Evolutionary conservation across 2,329 filamentous ascomycete species (phyloP).

Genomic region (Metarhizium brunneum): DNA sequence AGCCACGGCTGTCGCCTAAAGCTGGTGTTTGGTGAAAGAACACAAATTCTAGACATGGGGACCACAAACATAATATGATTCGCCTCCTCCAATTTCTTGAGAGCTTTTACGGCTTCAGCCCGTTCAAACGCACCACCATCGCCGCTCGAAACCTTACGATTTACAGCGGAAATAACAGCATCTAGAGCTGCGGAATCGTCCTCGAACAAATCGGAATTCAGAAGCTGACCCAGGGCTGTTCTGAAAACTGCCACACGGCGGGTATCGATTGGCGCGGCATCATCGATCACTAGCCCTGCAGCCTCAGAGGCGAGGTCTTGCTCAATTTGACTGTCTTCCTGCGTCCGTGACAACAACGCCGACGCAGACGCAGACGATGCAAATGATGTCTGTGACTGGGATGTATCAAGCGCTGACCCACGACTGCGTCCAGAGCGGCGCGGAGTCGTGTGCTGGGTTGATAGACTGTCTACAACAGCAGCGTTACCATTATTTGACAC

Average conservation of each 20-base stretch:
- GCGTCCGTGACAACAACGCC: constrained; percentile 45
- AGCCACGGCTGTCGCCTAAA: neutral
- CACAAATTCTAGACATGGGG: neutral
- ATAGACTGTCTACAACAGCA: constrained; percentile 14
- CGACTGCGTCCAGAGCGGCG: constrained; percentile 30
- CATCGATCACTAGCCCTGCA: constrained; percentile 31
- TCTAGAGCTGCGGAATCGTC: constrained; percentile 75
- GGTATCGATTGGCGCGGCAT: constrained; percentile 41
- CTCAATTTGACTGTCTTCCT: constrained; percentile 33
- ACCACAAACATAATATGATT: constrained; percentile 86
- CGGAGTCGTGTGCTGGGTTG: constrained; percentile 22
- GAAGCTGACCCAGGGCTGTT: constrained; percentile 69
- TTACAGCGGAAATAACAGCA: constrained; percentile 70
- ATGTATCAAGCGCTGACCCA: constrained; percentile 27
- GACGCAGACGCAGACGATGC: constrained; percentile 74
- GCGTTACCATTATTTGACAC: constrained; percentile 37
- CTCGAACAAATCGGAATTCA: constrained; percentile 74
- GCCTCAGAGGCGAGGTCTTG: constrained; percentile 33
- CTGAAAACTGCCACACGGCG: constrained; percentile 68
- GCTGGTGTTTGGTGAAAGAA: neutral
- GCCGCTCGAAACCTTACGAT: constrained; percentile 50
- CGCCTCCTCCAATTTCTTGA: constrained; percentile 68
- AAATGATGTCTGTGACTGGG: constrained; percentile 50
- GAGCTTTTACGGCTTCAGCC: constrained; percentile 65
- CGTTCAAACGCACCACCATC: constrained; percentile 54